Base-by-base conservation (phyloP, 495 filamentous ascomycete genomes). In the Hyaloscypha finlandica region DNA sequence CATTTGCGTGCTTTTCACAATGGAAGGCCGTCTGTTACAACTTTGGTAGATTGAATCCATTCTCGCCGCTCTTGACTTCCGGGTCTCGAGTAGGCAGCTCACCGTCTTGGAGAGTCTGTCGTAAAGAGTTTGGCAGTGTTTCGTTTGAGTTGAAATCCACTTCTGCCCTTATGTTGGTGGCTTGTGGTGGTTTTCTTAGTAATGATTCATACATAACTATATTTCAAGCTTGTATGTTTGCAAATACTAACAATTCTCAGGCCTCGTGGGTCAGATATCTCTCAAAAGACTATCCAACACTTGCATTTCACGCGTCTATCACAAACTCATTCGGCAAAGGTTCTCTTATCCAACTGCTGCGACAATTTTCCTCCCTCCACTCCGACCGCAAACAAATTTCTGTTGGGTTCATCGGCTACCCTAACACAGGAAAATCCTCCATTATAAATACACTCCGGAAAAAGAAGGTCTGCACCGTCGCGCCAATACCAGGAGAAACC, bases 11-110 rank as follows among this genome's bases (percentile, higher is more conserved):
- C 77, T 74, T 68, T 69, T 74, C 76, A 70, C 86, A 73, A 85
- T 96, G 92, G 89, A 87, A 85, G 84, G 82, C 67, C 67, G 85
- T 91, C 94, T 94, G 95, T 99, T 99, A 99, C 92, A 90, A 88
- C 91, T 85, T 90, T 97, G 96, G 94, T 89, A 99, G 84, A 99
- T 88, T 76, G 81, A 85, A 81, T 85, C 83, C 82, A 78, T 86
- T 61, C 89, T 90, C 88, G 84, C 85, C 80, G 84, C 85, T 86
- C 81, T 75, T 74, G 75, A 77, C 80, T 70, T 68, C 83, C 75
- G 76, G 78, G 83, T 81, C 76, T 79, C 80, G 85, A 86, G 82
- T 84, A 90, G 91, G 87, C 78, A 77, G 81, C 77, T 84, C 82
- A 51, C 89, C 93, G 94, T 98, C 84, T 92, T 98, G 95, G 87